These are phyloP conservation scores for Gynostemma pentaphyllum DNA, from an alignment of 306 rosid genomes.

Conservation along the genomic window DNA sequence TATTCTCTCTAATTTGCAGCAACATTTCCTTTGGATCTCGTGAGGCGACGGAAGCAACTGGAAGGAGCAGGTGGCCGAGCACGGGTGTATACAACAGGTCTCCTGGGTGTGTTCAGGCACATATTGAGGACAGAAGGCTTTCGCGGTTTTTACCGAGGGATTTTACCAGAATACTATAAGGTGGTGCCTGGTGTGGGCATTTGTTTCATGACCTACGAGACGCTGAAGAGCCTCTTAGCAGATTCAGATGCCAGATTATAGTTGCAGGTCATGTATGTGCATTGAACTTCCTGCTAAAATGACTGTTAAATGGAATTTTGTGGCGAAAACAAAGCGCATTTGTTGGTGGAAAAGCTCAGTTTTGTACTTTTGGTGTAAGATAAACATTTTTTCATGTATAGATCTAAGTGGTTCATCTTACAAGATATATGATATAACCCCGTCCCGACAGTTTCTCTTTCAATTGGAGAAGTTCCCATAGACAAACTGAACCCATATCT, in stretches of 20 bases:
- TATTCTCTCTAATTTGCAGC: slow-evolving; percentile 46
- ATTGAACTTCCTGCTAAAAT: not conserved
- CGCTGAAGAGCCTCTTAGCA: slow-evolving; percentile 62
- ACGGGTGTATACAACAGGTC: slow-evolving; percentile 66
- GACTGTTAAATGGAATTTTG: not conserved
- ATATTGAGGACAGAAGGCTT: slow-evolving; percentile 71
- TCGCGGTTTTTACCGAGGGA: slow-evolving; percentile 85
- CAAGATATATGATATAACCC: not conserved
- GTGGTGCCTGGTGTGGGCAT: slow-evolving; percentile 98
- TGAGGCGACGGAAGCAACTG: slow-evolving; percentile 89
- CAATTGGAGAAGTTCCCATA: not conserved
- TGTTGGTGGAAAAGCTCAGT: not conserved
- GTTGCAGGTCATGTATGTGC: not conserved
- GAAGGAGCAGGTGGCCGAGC: slow-evolving; percentile 98
- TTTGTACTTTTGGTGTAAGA: not conserved
- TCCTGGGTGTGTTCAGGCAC: slow-evolving; percentile 61
- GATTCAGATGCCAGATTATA: slow-evolving; percentile 29
- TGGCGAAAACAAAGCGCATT: slow-evolving; percentile 2
- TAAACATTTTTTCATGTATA: slow-evolving; percentile 6
- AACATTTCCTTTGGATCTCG: slow-evolving; percentile 95
- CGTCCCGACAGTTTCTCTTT: not conserved
- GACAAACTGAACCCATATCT: not conserved
- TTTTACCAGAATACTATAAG: slow-evolving; percentile 92
- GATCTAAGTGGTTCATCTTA: slow-evolving; percentile 4
- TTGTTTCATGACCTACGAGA: slow-evolving; percentile 95